Evolutionary conservation across 305 asterid species (phyloP).

Genomic region (Fraxinus sp.): DNA sequence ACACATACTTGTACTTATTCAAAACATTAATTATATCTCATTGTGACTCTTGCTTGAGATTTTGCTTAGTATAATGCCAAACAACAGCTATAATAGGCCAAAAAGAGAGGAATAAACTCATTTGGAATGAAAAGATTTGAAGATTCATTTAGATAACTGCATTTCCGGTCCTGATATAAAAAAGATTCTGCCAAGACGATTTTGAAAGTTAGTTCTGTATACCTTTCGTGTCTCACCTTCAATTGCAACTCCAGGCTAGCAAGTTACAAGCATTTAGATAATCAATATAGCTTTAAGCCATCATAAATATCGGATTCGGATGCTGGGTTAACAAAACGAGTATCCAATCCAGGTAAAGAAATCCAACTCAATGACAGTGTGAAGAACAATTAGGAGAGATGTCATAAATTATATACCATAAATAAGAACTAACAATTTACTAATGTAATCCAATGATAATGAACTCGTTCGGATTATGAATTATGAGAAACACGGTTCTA

Average conservation of each 20-base stretch:
- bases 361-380: neutral
- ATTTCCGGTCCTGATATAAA: conserved; percentile 82
- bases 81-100: too few relatives aligned
- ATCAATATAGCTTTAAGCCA: neutral
- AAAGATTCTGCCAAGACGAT: conserved; percentile 67
- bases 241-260: conserved; percentile 65
- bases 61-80: too few relatives aligned
- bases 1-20: too few relatives aligned
- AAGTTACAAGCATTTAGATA: conserved; percentile 14
- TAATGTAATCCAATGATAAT: neutral
- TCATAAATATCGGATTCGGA: too few relatives aligned
- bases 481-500: neutral
- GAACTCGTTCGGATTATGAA: neutral
- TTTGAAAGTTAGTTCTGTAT: conserved; percentile 77
- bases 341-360: too few relatives aligned
- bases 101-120: too few relatives aligned
- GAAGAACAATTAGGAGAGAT: neutral
- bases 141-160: conserved; percentile 45
- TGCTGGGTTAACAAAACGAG: too few relatives aligned
- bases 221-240: conserved; percentile 97
- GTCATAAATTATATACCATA: neutral
- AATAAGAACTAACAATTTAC: neutral
- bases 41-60: too few relatives aligned
- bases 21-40: too few relatives aligned
- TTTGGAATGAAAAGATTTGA: too few relatives aligned